phyloP scores from a whole-genome alignment of 257 asterid genomes.

The Nicotiana tomentosiformis region DNA sequence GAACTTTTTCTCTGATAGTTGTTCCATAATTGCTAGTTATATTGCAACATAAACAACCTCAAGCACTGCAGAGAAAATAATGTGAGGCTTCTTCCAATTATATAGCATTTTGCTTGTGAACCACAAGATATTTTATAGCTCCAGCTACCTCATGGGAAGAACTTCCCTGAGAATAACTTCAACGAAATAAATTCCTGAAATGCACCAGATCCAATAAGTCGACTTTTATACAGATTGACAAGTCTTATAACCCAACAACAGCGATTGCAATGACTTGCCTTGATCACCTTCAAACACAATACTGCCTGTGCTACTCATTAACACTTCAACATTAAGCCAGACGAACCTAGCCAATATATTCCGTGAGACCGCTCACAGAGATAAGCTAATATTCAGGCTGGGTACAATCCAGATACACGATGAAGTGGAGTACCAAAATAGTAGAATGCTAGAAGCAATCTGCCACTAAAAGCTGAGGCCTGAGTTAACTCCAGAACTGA shows the following conservation, averaged over 20 bases:
- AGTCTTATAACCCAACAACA: constrained; percentile 2
- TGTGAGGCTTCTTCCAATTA: constrained; percentile 25
- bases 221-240: not conserved
- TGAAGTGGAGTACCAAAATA: not conserved
- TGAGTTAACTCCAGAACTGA: constrained; percentile 5
- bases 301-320: not conserved
- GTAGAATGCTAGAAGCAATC: not conserved
- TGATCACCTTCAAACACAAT: not conserved
- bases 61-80: constrained; percentile 13
- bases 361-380: not conserved
- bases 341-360: not conserved
- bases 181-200: not conserved
- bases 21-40: constrained; percentile 48
- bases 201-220: not conserved
- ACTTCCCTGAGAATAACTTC: constrained; percentile 8
- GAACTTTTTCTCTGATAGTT: constrained; percentile 46
- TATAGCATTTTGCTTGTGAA: constrained; percentile 27
- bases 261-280: not conserved
- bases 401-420: not conserved
- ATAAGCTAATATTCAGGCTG: not conserved
- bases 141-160: constrained; percentile 18
- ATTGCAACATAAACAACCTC: constrained; percentile 15
- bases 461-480: not conserved
- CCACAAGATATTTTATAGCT: constrained; percentile 14
- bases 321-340: not conserved